Evolutionary conservation across 257 asterid species (phyloP).

Genomic region (Primulina eburnea): DNA sequence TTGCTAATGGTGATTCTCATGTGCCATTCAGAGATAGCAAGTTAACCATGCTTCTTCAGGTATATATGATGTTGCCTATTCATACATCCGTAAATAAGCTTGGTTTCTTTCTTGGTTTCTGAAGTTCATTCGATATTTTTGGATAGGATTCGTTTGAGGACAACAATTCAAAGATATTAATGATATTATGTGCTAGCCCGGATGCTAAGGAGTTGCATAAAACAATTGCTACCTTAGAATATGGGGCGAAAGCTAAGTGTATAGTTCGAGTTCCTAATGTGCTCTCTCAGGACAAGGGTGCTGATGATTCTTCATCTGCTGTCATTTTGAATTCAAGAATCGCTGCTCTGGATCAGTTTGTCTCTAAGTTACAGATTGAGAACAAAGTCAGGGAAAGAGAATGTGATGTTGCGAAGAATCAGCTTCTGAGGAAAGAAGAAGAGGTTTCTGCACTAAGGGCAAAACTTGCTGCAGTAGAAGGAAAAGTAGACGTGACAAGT

Average conservation of each 20-base stretch:
- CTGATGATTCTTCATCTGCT: conserved; percentile 74
- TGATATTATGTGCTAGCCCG: conserved; percentile 94
- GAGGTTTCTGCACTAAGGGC: conserved; percentile 58
- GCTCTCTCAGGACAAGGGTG: conserved; percentile 63
- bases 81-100: background rate
- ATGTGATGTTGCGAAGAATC: conserved; percentile 56
- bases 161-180: conserved; percentile 80
- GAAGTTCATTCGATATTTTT: conserved; percentile 14
- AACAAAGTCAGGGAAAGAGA: conserved; percentile 65
- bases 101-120: background rate
- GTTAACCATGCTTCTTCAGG: conserved; percentile 99
- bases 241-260: conserved; percentile 96
- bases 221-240: conserved; percentile 85
- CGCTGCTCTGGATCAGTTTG: conserved; percentile 80
- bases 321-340: conserved; percentile 68
- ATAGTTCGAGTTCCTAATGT: conserved; percentile 81
- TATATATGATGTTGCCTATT: conserved; percentile 10
- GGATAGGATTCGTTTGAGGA: conserved; percentile 92
- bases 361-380: conserved; percentile 71
- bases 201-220: conserved; percentile 91
- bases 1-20: conserved; percentile 94
- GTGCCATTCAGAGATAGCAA: conserved; percentile 99
- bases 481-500: conserved; percentile 28
- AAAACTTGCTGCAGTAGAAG: conserved; percentile 48
- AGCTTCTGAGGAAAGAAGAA: conserved; percentile 60